phyloP scores from a whole-genome alignment of 2,329 filamentous ascomycete genomes.

The Trichophyton verrucosum region DNA sequence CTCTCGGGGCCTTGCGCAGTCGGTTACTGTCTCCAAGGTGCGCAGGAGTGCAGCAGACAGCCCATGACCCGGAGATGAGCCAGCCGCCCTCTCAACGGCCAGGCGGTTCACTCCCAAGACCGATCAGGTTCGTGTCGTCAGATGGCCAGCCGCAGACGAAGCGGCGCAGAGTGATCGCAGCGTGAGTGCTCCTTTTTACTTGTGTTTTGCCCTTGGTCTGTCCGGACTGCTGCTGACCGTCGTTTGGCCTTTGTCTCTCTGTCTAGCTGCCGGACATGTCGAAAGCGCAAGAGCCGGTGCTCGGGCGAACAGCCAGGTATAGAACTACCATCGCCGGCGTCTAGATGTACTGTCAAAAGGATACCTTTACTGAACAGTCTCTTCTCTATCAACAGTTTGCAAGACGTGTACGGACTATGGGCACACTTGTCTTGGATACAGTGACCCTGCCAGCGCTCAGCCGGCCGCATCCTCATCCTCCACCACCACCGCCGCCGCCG shows the following conservation, averaged over 20 bases:
- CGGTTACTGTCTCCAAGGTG: constrained; percentile 14
- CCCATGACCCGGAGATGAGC: constrained; percentile 24
- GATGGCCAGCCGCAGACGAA: constrained; percentile 72
- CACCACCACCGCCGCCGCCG: constrained; percentile 1
- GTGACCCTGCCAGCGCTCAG: constrained; percentile 30
- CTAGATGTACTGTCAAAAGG: not conserved
- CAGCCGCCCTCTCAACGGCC: constrained; percentile 16
- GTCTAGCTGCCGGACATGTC: constrained; percentile 56
- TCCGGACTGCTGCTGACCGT: not conserved
- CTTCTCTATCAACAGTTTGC: constrained; percentile 34
- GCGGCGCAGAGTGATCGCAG: constrained; percentile 64
- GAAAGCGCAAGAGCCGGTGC: constrained; percentile 63
- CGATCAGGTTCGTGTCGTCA: constrained; percentile 68
- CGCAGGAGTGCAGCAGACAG: constrained; percentile 16
- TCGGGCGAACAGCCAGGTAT: constrained; percentile 55
- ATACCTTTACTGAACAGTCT: not conserved
- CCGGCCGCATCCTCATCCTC: constrained; percentile 14
- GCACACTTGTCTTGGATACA: constrained; percentile 57
- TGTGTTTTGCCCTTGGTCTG: constrained; percentile 3
- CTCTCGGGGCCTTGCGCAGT: constrained; percentile 27
- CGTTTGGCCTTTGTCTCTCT: no score
- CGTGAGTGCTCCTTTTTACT: constrained; percentile 41
- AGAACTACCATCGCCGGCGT: constrained; percentile 6
- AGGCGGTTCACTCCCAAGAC: constrained; percentile 19
- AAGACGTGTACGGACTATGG: constrained; percentile 61